Conservation (phyloP, 441 rosid genomes). For the Euphorbia celastroides region DNA sequence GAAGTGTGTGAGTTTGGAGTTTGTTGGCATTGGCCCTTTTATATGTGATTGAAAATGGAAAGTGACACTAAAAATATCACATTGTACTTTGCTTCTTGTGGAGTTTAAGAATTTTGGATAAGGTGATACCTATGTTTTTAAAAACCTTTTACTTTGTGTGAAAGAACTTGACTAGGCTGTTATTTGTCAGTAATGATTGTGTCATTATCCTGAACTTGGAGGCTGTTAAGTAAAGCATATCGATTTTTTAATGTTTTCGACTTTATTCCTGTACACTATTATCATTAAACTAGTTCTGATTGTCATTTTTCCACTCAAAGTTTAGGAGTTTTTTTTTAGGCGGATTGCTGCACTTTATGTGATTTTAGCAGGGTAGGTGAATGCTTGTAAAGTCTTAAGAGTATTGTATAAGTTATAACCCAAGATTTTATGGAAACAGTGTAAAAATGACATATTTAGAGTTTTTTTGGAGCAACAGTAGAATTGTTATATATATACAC, state of each 20-base stretch:
- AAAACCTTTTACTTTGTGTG: slow-evolving; percentile 9
- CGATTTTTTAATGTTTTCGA: too few relatives aligned
- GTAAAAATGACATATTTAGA: background rate
- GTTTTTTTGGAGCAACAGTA: too few relatives aligned
- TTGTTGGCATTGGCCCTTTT: slow-evolving; percentile 16
- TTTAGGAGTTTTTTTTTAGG: background rate
- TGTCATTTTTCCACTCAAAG: too few relatives aligned
- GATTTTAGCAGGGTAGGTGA: background rate
- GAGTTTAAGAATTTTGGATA: slow-evolving; percentile 28
- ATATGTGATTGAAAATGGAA: slow-evolving; percentile 28
- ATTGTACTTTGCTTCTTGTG: slow-evolving; percentile 48
- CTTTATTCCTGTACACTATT: too few relatives aligned
- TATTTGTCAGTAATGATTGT: background rate
- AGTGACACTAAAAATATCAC: slow-evolving; percentile 9
- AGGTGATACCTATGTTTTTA: background rate
- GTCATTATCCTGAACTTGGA: background rate
- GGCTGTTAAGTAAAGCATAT: background rate
- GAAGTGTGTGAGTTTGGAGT: slow-evolving; percentile 15
- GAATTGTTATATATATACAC: too few relatives aligned
- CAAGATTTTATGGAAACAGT: too few relatives aligned
- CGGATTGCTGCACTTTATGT: background rate
- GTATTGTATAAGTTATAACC: too few relatives aligned
- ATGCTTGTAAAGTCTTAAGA: background rate
- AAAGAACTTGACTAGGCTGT: slow-evolving; percentile 7
- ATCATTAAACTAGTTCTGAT: too few relatives aligned